phyloP scores from a whole-genome alignment of 2,329 filamentous ascomycete genomes.

The Pseudocercospora eumusae region DNA sequence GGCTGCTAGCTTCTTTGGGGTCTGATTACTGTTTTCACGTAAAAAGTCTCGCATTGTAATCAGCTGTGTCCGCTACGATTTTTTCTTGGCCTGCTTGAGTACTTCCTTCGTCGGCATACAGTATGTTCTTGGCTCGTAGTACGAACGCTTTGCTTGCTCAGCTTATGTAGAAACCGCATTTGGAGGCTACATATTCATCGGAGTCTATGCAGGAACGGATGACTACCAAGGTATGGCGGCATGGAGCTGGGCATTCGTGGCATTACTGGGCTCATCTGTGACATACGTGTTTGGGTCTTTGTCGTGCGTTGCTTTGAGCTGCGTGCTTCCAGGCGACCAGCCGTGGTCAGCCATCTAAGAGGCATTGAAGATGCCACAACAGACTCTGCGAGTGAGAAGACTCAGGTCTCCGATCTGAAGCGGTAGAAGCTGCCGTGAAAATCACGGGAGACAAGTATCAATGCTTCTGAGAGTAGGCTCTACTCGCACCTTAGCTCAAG shows the following conservation, averaged over 20 bases:
- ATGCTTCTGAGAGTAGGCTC: too few species aligned
- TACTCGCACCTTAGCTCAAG: too few species aligned
- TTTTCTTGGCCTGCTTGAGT: conserved; percentile 55
- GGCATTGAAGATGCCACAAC: too few species aligned
- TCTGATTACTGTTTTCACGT: conserved; percentile 44
- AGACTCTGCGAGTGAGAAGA: too few species aligned
- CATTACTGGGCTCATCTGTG: conserved; percentile 44
- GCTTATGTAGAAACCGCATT: conserved; percentile 20
- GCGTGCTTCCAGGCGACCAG: conserved; percentile 1
- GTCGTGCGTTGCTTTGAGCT: conserved; percentile 20
- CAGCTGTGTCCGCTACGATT: conserved; percentile 47
- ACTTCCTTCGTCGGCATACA: conserved; percentile 22
- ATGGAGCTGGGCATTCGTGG: conserved; percentile 56
- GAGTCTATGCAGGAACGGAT: conserved; percentile 40
- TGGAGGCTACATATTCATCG: conserved; percentile 21
- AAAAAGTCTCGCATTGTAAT: conserved; percentile 43
- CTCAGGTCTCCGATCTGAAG: too few species aligned
- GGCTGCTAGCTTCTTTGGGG: conserved; percentile 46
- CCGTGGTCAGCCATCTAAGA: not conserved
- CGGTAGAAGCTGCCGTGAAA: too few species aligned
- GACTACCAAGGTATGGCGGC: conserved; percentile 44
- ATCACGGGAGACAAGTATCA: too few species aligned
- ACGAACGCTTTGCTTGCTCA: conserved; percentile 15
- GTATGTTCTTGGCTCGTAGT: conserved; percentile 20
- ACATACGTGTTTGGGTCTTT: conserved; percentile 22